A percentile compares a stretch with the other conserved stretches of the same genome.
phyloP scores from a whole-genome alignment of 148 eudicot species.

The Polygonum maritimum region DNA sequence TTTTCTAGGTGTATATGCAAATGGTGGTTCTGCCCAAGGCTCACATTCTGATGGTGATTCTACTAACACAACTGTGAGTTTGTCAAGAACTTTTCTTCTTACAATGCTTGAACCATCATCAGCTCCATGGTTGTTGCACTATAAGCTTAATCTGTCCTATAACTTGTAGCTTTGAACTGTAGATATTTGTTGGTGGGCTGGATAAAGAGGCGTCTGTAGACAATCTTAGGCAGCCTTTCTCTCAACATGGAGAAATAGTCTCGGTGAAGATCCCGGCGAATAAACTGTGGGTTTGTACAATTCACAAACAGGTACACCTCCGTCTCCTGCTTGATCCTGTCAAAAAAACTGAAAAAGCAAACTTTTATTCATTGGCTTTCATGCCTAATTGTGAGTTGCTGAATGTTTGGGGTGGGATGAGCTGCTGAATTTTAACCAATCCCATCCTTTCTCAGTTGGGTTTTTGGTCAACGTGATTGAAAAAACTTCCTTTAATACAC shows the following conservation, averaged over 20 bases:
- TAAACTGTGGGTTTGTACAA: slow-evolving; percentile 96
- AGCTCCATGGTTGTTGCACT: not conserved
- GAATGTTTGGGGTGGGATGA: slow-evolving; percentile 23
- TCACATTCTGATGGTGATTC: slow-evolving; percentile 85
- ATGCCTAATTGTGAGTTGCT: no score
- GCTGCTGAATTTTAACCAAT: slow-evolving; percentile 4
- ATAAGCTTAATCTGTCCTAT: no score
- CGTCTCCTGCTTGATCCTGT: slow-evolving; percentile 58
- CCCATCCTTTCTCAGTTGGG: not conserved
- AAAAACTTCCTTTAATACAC: no score
- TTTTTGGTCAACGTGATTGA: no score
- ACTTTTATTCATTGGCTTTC: slow-evolving; percentile 10
- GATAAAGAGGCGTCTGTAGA: slow-evolving; percentile 82
- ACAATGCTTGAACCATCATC: not conserved
- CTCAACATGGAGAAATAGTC: slow-evolving; percentile 81
- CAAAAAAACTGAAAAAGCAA: slow-evolving; percentile 54
- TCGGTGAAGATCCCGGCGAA: slow-evolving; percentile 95
- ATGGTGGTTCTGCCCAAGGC: slow-evolving; percentile 52
- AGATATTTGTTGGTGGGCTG: slow-evolving; percentile 98
- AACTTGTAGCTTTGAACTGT: slow-evolving; percentile 7
- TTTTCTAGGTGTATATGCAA: slow-evolving; percentile 59
- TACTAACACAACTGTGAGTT: slow-evolving; percentile 78
- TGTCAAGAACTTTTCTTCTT: not conserved
- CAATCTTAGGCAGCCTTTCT: slow-evolving; percentile 82
- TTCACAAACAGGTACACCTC: slow-evolving; percentile 67